Conservation (phyloP, 192 early-diverging fungal genomes). For the Phlyctochytrium arcticum region DNA sequence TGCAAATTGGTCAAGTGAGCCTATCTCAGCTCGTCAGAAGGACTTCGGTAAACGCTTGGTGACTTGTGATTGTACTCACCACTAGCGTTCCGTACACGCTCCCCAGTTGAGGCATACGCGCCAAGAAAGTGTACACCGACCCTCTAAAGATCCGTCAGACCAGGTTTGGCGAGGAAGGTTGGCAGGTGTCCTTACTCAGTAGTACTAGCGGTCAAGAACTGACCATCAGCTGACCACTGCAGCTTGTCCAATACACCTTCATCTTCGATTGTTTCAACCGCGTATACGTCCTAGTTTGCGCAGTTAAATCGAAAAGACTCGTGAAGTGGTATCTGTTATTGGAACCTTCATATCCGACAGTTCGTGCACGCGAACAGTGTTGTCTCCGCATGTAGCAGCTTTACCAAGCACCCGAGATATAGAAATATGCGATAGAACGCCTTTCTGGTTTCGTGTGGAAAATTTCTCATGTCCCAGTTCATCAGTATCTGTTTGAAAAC, state of each 20-base stretch:
- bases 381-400: constrained; percentile 45
- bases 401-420: constrained; percentile 38
- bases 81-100: constrained; percentile 22
- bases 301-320: not conserved
- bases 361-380: constrained; percentile 46
- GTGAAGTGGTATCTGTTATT: too few species aligned
- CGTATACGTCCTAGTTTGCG: constrained; percentile 34
- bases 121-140: constrained; percentile 36
- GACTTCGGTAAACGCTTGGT: not conserved
- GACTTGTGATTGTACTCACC: constrained; percentile 11
- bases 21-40: not conserved
- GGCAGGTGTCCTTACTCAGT: constrained; percentile 23
- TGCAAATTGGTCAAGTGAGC: constrained; percentile 30
- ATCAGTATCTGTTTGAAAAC: constrained; percentile 18
- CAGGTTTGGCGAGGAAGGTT: not conserved
- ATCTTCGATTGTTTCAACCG: constrained; percentile 47
- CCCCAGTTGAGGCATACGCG: constrained; percentile 37
- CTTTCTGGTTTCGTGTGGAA: constrained; percentile 41
- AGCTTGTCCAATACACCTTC: constrained; percentile 27
- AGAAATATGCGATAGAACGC: constrained; percentile 28
- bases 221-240: constrained; percentile 48
- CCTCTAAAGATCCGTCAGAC: constrained; percentile 20
- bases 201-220: constrained; percentile 43
- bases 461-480: constrained; percentile 51
- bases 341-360: constrained; percentile 41